Evolutionary conservation across 495 filamentous ascomycete genomes (phyloP).

Genomic region (Neurospora tetraspora): DNA sequence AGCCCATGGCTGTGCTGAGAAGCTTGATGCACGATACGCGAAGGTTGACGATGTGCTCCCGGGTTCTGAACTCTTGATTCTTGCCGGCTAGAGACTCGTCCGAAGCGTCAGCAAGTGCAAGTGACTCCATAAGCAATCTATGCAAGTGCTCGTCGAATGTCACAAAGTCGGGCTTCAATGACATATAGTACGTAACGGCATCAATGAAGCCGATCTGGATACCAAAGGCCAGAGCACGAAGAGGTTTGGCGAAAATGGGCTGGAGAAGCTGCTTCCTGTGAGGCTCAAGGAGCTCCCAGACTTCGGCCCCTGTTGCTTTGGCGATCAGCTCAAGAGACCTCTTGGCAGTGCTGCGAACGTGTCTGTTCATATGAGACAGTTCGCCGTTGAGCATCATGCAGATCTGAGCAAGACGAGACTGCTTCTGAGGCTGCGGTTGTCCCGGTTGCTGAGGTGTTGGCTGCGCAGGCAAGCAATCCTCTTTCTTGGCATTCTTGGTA

Average conservation of each 20-base stretch:
- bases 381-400: conserved; percentile 78
- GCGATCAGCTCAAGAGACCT: conserved; percentile 72
- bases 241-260: conserved; percentile 88
- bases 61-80: conserved; percentile 78
- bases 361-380: conserved; percentile 85
- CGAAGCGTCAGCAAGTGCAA: conserved; percentile 85
- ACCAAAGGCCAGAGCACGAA: conserved; percentile 82
- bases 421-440: conserved; percentile 26
- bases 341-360: conserved; percentile 80
- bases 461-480: conserved; percentile 56
- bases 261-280: conserved; percentile 77
- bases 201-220: conserved; percentile 97
- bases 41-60: conserved; percentile 83
- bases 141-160: conserved; percentile 85
- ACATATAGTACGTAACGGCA: conserved; percentile 87
- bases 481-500: conserved; percentile 61
- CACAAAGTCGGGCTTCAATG: conserved; percentile 74
- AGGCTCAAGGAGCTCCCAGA: conserved; percentile 76
- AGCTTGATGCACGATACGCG: conserved; percentile 89
- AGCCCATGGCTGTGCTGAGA: conserved; percentile 82
- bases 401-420: conserved; percentile 54
- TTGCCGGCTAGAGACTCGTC: conserved; percentile 82
- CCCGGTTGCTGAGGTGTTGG: conserved; percentile 20
- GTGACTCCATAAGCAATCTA: conserved; percentile 79
- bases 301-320: conserved; percentile 59